Conservation (phyloP, 2,329 filamentous ascomycete genomes). For the Fusarium sp. region DNA sequence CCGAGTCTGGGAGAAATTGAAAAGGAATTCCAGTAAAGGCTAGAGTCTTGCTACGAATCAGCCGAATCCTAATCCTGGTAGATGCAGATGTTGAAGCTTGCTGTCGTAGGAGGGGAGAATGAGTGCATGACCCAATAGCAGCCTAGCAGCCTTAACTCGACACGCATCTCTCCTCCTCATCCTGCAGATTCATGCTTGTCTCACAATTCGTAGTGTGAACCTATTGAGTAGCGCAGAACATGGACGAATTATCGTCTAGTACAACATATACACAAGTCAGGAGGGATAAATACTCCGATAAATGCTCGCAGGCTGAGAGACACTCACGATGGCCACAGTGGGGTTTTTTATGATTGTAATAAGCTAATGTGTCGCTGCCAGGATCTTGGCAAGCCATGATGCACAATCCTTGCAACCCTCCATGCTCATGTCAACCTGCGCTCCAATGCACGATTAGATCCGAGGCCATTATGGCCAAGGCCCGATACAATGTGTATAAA, state of each 20-base stretch:
- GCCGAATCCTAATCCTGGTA: background rate
- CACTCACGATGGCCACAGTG: background rate
- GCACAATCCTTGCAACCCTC: slow-evolving; percentile 30
- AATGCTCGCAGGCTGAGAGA: background rate
- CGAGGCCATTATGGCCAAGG: slow-evolving; percentile 8
- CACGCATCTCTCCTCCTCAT: background rate
- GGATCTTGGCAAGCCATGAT: slow-evolving; percentile 32
- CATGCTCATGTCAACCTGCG: slow-evolving; percentile 21
- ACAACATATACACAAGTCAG: background rate
- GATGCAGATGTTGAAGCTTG: slow-evolving; percentile 11
- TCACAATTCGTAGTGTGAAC: slow-evolving; percentile 2
- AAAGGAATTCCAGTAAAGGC: background rate
- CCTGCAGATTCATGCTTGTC: slow-evolving; percentile 13
- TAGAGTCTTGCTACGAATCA: background rate
- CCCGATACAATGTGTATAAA: background rate
- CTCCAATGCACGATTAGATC: slow-evolving; percentile 29
- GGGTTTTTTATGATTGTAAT: background rate
- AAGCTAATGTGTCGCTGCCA: slow-evolving; percentile 32
- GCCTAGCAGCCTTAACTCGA: background rate
- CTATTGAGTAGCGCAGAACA: background rate
- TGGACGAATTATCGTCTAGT: slow-evolving; percentile 1
- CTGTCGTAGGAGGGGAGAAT: slow-evolving; percentile 6
- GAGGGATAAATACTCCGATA: slow-evolving; percentile 20
- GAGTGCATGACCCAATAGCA: slow-evolving; percentile 19
- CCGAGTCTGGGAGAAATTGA: background rate